Conservation (phyloP, 2,329 filamentous ascomycete species). For the Lasiodiplodia citricola region DNA sequence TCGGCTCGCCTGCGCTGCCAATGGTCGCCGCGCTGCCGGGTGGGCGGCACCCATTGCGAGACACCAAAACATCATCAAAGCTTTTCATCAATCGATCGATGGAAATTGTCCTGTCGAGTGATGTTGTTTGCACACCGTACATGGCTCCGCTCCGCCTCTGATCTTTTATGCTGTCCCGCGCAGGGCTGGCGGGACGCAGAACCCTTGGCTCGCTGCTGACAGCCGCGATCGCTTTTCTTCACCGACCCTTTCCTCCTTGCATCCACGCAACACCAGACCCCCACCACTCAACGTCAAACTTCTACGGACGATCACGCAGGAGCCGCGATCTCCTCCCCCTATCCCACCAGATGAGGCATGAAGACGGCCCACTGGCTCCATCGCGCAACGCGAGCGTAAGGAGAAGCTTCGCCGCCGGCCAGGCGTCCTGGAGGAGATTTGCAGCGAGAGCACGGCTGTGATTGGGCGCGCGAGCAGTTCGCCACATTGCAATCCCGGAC, state of each 20-base stretch:
- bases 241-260: slow-evolving; percentile 19
- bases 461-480: slow-evolving; percentile 17
- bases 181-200: slow-evolving; percentile 8
- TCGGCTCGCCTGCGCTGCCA: slow-evolving; percentile 13
- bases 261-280: neutral
- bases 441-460: slow-evolving; percentile 6
- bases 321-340: slow-evolving; percentile 20
- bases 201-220: slow-evolving; percentile 16
- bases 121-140: slow-evolving; percentile 13
- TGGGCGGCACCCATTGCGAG: slow-evolving; percentile 6
- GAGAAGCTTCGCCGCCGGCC: slow-evolving; percentile 13
- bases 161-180: neutral
- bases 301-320: slow-evolving; percentile 13
- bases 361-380: slow-evolving; percentile 19
- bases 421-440: slow-evolving; percentile 24
- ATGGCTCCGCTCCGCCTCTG: slow-evolving; percentile 15
- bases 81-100: slow-evolving; percentile 14
- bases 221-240: slow-evolving; percentile 12
- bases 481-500: slow-evolving; percentile 14
- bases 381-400: slow-evolving; percentile 22
- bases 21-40: neutral
- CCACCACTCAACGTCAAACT: slow-evolving; percentile 18
- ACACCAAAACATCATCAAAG: slow-evolving; percentile 8
- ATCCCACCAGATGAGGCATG: slow-evolving; percentile 9
- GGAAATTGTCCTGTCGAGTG: neutral